Percentiles rank a stretch among this genome's conserved stretches.
These are phyloP conservation scores for Ustilago hordei DNA, from an alignment of 1,284 basidiomycete species.

Conservation along the genomic window DNA sequence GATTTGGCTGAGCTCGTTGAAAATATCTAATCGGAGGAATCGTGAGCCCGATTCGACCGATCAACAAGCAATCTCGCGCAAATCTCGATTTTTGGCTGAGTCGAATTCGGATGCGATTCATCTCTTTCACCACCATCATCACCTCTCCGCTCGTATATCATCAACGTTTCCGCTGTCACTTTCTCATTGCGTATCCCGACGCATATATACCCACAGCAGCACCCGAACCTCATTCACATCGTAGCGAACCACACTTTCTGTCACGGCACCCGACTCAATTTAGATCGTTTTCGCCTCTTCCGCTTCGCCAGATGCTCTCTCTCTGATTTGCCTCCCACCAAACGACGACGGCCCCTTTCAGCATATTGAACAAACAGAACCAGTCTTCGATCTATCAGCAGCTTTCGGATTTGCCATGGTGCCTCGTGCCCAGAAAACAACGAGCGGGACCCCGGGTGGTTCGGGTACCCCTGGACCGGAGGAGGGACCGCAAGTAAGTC, in stretches of 20 bases:
- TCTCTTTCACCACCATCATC: neutral
- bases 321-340: neutral
- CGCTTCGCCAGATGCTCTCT: neutral
- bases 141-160: neutral
- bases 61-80: constrained; percentile 1
- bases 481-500: constrained; percentile 44
- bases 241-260: neutral
- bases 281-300: neutral
- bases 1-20: constrained; percentile 2
- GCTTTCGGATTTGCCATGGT: constrained; percentile 30
- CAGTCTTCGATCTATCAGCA: neutral
- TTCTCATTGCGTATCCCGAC: neutral
- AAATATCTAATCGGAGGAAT: neutral
- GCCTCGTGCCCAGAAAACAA: constrained; percentile 47
- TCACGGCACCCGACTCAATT: neutral
- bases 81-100: constrained; percentile 13
- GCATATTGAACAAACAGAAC: neutral
- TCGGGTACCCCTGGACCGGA: constrained; percentile 53
- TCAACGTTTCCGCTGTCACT: neutral
- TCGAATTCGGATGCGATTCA: constrained; percentile 12
- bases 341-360: neutral
- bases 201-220: neutral
- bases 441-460: constrained; percentile 42
- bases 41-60: neutral
- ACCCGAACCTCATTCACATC: neutral